Conservation (phyloP, 1,284 basidiomycete species). For the Ceratobasidium theobromae region DNA sequence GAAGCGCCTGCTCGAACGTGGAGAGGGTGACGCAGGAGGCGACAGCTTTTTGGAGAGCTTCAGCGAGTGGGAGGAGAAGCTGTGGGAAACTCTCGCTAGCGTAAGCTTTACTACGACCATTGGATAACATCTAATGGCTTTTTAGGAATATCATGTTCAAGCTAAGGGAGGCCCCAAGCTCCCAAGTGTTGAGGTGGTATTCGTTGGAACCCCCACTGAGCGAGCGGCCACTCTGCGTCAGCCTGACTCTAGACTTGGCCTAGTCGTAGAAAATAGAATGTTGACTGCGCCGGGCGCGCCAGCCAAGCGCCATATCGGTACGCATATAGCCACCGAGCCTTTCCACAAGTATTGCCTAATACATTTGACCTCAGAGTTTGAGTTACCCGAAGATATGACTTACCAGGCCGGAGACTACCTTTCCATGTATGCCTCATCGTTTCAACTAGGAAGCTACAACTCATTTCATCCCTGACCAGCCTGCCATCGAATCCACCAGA, state of each 20-base stretch:
- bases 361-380: background rate
- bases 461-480: background rate
- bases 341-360: background rate
- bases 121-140: no score
- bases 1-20: slow-evolving; percentile 47
- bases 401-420: slow-evolving; percentile 33
- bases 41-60: slow-evolving; percentile 52
- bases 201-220: slow-evolving; percentile 9
- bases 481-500: slow-evolving; percentile 21
- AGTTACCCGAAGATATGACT: slow-evolving; percentile 17
- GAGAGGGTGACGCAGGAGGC: slow-evolving; percentile 50
- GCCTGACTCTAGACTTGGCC: slow-evolving; percentile 21
- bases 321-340: background rate
- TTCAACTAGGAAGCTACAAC: background rate
- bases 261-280: slow-evolving; percentile 13
- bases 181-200: background rate
- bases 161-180: background rate
- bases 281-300: slow-evolving; percentile 14
- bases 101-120: no score
- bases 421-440: slow-evolving; percentile 7
- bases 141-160: slow-evolving; percentile 6
- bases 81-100: slow-evolving; percentile 47
- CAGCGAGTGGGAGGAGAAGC: slow-evolving; percentile 49
- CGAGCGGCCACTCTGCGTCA: slow-evolving; percentile 13
- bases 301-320: slow-evolving; percentile 29